Evolutionary conservation across 768 basidiomycete species (phyloP), one percentile per base, ranked within the genome.

Genomic region (Leccinum truebloodii): DNA sequence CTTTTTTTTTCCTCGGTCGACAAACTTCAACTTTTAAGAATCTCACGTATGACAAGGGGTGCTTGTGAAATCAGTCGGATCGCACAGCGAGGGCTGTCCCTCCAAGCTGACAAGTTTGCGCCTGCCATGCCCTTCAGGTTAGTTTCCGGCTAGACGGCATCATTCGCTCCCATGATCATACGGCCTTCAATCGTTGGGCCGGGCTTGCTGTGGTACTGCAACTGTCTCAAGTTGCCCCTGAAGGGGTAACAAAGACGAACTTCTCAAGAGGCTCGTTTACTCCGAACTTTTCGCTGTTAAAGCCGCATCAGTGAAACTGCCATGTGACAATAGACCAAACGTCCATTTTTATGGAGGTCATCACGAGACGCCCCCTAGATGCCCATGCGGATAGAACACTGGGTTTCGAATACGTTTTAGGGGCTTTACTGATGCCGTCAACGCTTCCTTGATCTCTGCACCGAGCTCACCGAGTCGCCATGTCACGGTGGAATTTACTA

Each of bases 331-430:
- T 37, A 7, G 32, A 32, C 32, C 32, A 30, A 8, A 30, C 8
- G 8, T 30, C 28, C 28, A 30, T 30, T 30, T 30, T 30, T 30
- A 8, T 32, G 32, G 32, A 32, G 32, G 32, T 32, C 76, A 1
- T 74, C 79, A 57, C 76, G 76, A 10, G 84, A 66, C 0, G 83
- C 83, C 41, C 78, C 80, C 57, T 78, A 76, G 68, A 78, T 80
- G 77, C 22, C 26, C 26, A 26, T 26, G 26, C 26, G 26, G 26
- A 26, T 26, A 26, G 26, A 26, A 26, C 26, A 26, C 26, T 26
- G 26, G 26, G 26, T 26, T 26, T 26, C 26, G 26, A 26, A 26
- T 26, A 26, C 26, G 26, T 26, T 26, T 26, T 26, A 26, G 26
- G 26, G 26, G 26, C 26, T 26, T 26, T 26, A 26, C 26, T 26